Evolutionary conservation across 805 yeast species (phyloP), one percentile per base, ranked within the genome.

Genomic region (Wilhelminamyces savonicus): DNA sequence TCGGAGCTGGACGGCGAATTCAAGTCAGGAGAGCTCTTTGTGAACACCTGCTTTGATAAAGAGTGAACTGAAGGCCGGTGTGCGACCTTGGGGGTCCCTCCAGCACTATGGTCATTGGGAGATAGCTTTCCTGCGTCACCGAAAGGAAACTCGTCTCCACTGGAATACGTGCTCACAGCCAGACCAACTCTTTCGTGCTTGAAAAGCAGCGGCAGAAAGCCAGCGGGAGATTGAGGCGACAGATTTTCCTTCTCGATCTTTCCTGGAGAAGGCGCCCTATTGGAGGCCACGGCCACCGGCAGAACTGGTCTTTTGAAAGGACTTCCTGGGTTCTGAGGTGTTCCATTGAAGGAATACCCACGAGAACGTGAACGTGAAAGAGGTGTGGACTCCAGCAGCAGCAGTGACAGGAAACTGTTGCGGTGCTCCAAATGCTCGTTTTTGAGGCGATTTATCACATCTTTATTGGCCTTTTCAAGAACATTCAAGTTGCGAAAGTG

Each of bases 391-490:
- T 66, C 75, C 4, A 74, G 66, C 3, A 75, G 64, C 8, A 8
- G 8, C 0, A 77, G 63, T 1, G 71, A 56, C 6, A 79, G 66
- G 26, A 63, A 53, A 28, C 75, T 69, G 32, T 58, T 64, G 37
- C 58, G 63, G 42, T 74, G 78, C 40, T 78, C 84, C 40, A 79
- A 41, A 52, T 85, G 94, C 51, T 90, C 97, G 18, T 69, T 79
- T 47, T 87, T 83, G 49, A 92, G 70, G 39, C 95, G 65, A 46
- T 84, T 83, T 39, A 92, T 86, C 10, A 83, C 88, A 56, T 88
- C 97, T 48, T 85, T 86, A 50, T 92, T 92, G 7, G 95, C 97
- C 45, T 82, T 83, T 44, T 92, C 97, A 32, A 94, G 68, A 5
- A 92, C 92, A 4, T 90, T 79, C 38, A 92, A 60, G 51, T 92